phyloP scores from a whole-genome alignment of 495 filamentous ascomycete genomes.

The Aspergillus affinis region DNA sequence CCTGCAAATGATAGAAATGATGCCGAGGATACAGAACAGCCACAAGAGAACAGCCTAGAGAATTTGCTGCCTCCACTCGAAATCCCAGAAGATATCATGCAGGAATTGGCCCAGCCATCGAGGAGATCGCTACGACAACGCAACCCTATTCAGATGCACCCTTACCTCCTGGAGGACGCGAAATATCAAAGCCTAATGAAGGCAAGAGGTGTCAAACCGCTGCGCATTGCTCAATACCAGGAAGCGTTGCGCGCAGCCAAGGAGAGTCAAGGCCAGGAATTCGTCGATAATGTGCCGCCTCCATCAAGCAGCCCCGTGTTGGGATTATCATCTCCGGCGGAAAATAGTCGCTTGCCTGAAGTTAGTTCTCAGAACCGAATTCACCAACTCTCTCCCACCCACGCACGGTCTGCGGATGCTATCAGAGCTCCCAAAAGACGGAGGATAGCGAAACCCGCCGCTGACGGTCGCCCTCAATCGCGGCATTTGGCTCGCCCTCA shows the following conservation, averaged over 20 bases:
- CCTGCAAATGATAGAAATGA: background rate
- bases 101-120: slow-evolving; percentile 31
- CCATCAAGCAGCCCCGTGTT: slow-evolving; percentile 36
- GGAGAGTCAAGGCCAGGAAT: slow-evolving; percentile 51
- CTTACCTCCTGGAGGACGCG: slow-evolving; percentile 67
- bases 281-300: slow-evolving; percentile 24
- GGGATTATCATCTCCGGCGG: slow-evolving; percentile 25
- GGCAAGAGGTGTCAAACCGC: slow-evolving; percentile 60
- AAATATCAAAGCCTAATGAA: slow-evolving; percentile 61
- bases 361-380: background rate
- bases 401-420: background rate
- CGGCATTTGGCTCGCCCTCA: slow-evolving; percentile 16
- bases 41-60: slow-evolving; percentile 2
- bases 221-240: slow-evolving; percentile 46
- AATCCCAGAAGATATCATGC: slow-evolving; percentile 32
- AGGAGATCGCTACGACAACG: slow-evolving; percentile 59
- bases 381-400: background rate
- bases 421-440: slow-evolving; percentile 30
- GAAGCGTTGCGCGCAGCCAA: slow-evolving; percentile 30
- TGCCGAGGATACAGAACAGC: background rate
- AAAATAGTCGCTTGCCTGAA: slow-evolving; percentile 7
- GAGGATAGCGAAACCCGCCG: slow-evolving; percentile 30
- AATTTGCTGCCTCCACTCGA: slow-evolving; percentile 27
- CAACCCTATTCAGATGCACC: slow-evolving; percentile 74
- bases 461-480: slow-evolving; percentile 11